Evolutionary conservation across 371 early-diverging fungal genomes (phyloP), one percentile per base, ranked within the genome.

Genomic region (Mucor racemosus): DNA sequence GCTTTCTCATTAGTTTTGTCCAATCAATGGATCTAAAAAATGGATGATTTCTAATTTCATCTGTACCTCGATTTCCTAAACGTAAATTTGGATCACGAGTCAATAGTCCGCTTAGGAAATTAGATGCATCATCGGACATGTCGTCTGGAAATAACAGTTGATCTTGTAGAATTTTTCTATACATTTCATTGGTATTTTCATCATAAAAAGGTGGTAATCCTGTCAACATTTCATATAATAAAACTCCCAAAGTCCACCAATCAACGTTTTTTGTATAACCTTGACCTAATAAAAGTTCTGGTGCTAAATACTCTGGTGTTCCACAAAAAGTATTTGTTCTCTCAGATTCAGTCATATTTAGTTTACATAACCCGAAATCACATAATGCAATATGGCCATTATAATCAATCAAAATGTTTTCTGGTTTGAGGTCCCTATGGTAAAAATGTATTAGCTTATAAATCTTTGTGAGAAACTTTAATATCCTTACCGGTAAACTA

Each of bases 281-380:
- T 65, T 96, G 88, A 35, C 94, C 95, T 31, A 91, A 69, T 26
- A 99, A 78, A 36, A 99, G 74, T 75, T 99, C 99, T 5, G 99
- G 99, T 8, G 99, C 99, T 75, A 99, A 92, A 77, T 97, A 99
- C 78, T 99, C 99, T 11, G 99, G 99, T 26, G 99, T 99, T 38
- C 99, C 99, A 77, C 98, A 99, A 79, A 99, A 97, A 0, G 99
- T 99, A 74, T 90, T 93, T 46, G 99, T 99, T 10, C 89, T 90
- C 50, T 92, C 90, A 66, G 94, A 93, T 64, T 96, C 97, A 17
- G 93, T 96, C 88, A 99, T 93, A 77, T 95, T 92, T 35, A 94
- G 82, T 79, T 97, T 97, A 86, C 98, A 98, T 67, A 99, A 88
- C 0, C 99, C 99, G 84, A 98, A 98, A 86, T 99, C 99, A 77